Evolutionary conservation across 768 basidiomycete genomes (phyloP).

Genomic region (Boletus rubescentipes): DNA sequence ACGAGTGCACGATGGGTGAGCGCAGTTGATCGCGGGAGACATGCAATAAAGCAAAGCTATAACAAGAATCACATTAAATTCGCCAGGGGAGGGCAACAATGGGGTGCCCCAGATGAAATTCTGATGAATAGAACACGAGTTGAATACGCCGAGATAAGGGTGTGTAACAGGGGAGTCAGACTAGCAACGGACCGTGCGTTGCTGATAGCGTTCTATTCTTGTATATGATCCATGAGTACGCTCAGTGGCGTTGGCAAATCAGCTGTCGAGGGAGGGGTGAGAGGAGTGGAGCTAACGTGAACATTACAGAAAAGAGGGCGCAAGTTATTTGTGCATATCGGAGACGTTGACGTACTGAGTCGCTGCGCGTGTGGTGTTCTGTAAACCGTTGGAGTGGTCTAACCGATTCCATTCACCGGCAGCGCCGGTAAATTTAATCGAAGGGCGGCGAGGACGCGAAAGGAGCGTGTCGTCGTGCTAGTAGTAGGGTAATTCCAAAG

Average conservation of each 20-base stretch:
- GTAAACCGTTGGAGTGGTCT: not conserved
- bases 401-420: not conserved
- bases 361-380: too few species aligned
- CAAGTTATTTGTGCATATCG: conserved; percentile 3
- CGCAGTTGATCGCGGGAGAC: not conserved
- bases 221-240: not conserved
- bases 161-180: not conserved
- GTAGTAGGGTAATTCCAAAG: not conserved
- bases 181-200: not conserved
- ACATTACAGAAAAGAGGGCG: not conserved
- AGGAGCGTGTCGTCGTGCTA: too few species aligned
- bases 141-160: not conserved
- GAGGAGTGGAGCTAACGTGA: not conserved
- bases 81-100: too few species aligned
- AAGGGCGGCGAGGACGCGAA: too few species aligned
- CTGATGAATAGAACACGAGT: not conserved
- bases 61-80: too few species aligned
- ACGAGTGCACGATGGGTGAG: not conserved
- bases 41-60: not conserved
- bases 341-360: too few species aligned
- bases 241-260: too few species aligned
- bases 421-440: too few species aligned
- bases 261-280: too few species aligned
- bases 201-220: not conserved
- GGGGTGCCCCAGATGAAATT: not conserved